phyloP scores from a whole-genome alignment of 768 basidiomycete genomes.

The Neoboletus subvelutipes region DNA sequence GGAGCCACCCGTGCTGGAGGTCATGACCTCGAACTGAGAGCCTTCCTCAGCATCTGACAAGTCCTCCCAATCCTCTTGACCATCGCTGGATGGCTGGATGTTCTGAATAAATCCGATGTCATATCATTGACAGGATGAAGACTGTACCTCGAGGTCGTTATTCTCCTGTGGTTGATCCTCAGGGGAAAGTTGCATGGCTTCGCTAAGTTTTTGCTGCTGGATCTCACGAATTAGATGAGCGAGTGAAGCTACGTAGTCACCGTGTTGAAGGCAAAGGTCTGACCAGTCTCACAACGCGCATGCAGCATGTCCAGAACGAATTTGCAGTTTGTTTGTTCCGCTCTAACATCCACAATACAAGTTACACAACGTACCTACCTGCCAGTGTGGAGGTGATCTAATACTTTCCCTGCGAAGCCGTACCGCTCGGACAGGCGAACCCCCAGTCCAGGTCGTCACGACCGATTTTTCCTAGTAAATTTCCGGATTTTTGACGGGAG shows the following conservation, averaged over 20 bases:
- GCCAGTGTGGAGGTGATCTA: no score
- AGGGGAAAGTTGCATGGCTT: conserved; percentile 15
- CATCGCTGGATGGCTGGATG: conserved; percentile 1
- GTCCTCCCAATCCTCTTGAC: conserved; percentile 38
- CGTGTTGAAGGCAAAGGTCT: neutral
- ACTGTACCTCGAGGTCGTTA: conserved; percentile 9
- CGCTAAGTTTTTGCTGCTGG: neutral
- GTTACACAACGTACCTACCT: no score
- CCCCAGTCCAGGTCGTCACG: no score
- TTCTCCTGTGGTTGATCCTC: conserved; percentile 1
- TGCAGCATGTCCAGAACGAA: neutral
- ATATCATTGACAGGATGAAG: neutral
- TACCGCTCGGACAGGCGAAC: no score
- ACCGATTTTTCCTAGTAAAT: no score
- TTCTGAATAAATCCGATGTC: neutral
- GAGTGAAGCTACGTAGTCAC: neutral
- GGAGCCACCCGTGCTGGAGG: conserved; percentile 6
- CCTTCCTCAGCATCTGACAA: conserved; percentile 19
- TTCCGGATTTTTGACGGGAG: no score
- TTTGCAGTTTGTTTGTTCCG: no score
- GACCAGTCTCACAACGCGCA: neutral
- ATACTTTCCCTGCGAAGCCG: no score
- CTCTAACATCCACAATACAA: no score
- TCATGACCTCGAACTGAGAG: conserved; percentile 8
- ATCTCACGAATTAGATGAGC: neutral